phyloP scores from a whole-genome alignment of 768 basidiomycete genomes.

The Kwoniella botswanensis region DNA sequence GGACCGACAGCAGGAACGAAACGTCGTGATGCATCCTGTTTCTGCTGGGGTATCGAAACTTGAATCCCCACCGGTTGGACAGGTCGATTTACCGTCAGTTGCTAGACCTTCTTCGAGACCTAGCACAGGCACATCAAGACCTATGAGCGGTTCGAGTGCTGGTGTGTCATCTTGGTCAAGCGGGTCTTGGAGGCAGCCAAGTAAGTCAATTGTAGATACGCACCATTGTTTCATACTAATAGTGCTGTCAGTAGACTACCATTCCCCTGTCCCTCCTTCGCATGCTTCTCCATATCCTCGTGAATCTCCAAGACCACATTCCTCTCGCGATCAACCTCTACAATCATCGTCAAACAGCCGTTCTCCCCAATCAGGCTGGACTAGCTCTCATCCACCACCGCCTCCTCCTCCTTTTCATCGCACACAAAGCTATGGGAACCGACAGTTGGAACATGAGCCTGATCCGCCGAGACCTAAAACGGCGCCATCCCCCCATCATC shows the following conservation, averaged over 20 bases:
- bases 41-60: constrained; percentile 57
- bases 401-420: constrained; percentile 22
- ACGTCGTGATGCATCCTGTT: constrained; percentile 85
- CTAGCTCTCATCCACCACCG: constrained; percentile 17
- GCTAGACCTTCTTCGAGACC: constrained; percentile 21
- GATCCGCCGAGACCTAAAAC: constrained; percentile 25
- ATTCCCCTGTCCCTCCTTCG: constrained; percentile 6
- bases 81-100: neutral
- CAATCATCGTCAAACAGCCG: constrained; percentile 61
- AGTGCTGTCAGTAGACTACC: neutral
- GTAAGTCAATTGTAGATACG: neutral
- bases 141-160: constrained; percentile 18
- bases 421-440: constrained; percentile 10
- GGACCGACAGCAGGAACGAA: constrained; percentile 81
- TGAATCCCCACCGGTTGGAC: constrained; percentile 19
- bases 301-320: constrained; percentile 5
- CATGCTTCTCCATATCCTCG: neutral
- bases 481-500: constrained; percentile 17
- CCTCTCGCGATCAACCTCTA: neutral
- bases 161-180: constrained; percentile 23
- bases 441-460: constrained; percentile 16
- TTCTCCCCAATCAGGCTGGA: constrained; percentile 12
- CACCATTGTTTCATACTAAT: neutral
- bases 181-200: constrained; percentile 13
- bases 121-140: constrained; percentile 24